Conservation (phyloP, 345 rosid species). For the Odontarrhena argentea region DNA sequence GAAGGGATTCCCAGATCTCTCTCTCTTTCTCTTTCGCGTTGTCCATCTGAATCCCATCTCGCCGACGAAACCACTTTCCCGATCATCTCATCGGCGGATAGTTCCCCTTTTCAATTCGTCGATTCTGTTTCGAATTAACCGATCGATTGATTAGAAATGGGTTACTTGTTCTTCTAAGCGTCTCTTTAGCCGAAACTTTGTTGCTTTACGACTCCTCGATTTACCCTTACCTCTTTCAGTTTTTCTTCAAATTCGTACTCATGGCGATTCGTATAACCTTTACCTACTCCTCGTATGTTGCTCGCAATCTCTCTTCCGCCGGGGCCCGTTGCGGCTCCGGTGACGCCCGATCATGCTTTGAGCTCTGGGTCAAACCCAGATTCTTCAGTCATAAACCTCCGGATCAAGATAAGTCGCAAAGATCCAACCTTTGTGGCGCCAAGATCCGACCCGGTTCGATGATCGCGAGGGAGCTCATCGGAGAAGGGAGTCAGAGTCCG, state of each 20-base stretch:
- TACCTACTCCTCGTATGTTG: conserved; percentile 64
- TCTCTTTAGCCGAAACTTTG: conserved; percentile 20
- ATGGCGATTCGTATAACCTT: conserved; percentile 82
- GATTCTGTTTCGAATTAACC: conserved; percentile 24
- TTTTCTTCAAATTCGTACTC: conserved; percentile 45
- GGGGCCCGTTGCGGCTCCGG: conserved; percentile 49
- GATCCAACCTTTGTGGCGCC: conserved; percentile 2
- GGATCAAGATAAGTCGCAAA: conserved; percentile 37
- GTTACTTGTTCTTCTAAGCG: conserved; percentile 20
- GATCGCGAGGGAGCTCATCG: conserved; percentile 53
- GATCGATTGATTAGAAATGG: conserved; percentile 35
- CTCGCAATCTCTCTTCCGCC: conserved; percentile 63
- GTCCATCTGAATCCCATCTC: not conserved
- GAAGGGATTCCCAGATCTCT: conserved; percentile 27
- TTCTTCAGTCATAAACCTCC: conserved; percentile 48
- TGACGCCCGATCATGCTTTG: conserved; percentile 52
- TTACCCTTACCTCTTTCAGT: conserved; percentile 48
- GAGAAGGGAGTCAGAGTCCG: conserved; percentile 47
- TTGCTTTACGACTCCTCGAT: conserved; percentile 48
- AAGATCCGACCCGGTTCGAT: conserved; percentile 37
- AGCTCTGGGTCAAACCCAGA: conserved; percentile 58
- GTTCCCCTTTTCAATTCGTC: conserved; percentile 20
- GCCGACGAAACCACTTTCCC: not conserved
- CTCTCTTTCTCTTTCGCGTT: not conserved
- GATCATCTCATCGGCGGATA: too few relatives aligned